phyloP scores from a whole-genome alignment of 306 rosid genomes.

The Corylus heterophylla region DNA sequence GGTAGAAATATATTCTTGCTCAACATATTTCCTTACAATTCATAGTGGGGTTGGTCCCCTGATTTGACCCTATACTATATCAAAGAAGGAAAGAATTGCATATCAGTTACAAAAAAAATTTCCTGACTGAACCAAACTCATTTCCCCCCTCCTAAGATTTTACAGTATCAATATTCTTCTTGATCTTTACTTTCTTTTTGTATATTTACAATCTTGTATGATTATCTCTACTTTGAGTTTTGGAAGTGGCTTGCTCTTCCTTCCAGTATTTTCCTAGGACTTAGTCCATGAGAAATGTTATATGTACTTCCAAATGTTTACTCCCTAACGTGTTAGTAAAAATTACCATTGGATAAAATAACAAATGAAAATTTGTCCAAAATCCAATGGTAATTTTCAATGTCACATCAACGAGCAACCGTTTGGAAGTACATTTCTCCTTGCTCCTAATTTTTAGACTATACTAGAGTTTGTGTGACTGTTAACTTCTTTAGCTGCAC shows the following conservation, averaged over 20 bases:
- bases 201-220: constrained; percentile 15
- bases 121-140: background rate
- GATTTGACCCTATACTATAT: background rate
- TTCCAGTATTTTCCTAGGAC: constrained; percentile 14
- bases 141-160: background rate
- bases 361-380: no score
- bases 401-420: no score
- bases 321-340: no score
- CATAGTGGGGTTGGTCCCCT: constrained; percentile 37
- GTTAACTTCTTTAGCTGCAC: constrained; percentile 23
- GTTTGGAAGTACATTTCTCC: no score
- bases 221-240: background rate
- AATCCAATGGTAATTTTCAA: no score
- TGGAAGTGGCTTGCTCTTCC: constrained; percentile 32
- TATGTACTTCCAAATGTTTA: no score
- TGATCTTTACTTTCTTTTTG: background rate
- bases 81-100: constrained; percentile 10
- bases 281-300: background rate
- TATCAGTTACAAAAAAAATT: background rate
- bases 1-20: background rate
- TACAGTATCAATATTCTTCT: background rate
- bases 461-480: constrained; percentile 3
- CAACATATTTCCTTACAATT: background rate
- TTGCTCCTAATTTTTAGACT: constrained; percentile 10
- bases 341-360: no score